Conservation (phyloP, 345 rosid species). For the rapeseed (Brassica napus) region DNA sequence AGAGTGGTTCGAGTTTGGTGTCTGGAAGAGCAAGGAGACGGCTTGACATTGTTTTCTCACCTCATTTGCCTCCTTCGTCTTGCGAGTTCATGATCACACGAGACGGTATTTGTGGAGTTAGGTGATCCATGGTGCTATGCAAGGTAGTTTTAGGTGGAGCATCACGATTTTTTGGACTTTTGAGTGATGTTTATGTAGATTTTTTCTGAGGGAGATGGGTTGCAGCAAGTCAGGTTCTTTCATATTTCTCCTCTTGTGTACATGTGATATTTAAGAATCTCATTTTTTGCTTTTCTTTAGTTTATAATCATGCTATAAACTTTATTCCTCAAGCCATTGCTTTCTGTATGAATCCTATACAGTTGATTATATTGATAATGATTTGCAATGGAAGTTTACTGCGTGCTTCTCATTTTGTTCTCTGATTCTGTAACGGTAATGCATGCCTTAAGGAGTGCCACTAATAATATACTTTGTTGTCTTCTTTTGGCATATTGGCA, state of each 20-base stretch:
- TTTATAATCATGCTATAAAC: neutral
- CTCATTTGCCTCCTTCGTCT: slow-evolving; percentile 60
- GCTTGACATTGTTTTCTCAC: slow-evolving; percentile 68
- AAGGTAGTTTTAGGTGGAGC: neutral
- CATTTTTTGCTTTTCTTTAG: neutral
- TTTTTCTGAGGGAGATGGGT: neutral
- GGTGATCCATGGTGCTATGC: neutral
- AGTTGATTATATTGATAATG: neutral
- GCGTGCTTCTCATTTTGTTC: slow-evolving; percentile 7
- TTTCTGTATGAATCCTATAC: neutral
- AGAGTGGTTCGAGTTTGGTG: slow-evolving; percentile 26
- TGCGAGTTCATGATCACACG: slow-evolving; percentile 66
- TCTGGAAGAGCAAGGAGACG: slow-evolving; percentile 44
- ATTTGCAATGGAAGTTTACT: neutral
- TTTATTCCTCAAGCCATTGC: neutral
- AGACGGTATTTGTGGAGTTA: slow-evolving; percentile 57
- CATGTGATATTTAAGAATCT: neutral
- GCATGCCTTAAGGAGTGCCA: neutral
- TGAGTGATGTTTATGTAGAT: slow-evolving; percentile 14
- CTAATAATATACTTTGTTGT: neutral
- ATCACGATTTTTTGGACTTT: neutral
- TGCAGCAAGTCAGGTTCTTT: slow-evolving; percentile 28
- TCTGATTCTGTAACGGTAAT: neutral
- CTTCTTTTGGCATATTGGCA: neutral
- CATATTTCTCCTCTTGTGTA: neutral